Evolutionary conservation across 768 basidiomycete species (phyloP).

Genomic region (Tulasnella sp.): DNA sequence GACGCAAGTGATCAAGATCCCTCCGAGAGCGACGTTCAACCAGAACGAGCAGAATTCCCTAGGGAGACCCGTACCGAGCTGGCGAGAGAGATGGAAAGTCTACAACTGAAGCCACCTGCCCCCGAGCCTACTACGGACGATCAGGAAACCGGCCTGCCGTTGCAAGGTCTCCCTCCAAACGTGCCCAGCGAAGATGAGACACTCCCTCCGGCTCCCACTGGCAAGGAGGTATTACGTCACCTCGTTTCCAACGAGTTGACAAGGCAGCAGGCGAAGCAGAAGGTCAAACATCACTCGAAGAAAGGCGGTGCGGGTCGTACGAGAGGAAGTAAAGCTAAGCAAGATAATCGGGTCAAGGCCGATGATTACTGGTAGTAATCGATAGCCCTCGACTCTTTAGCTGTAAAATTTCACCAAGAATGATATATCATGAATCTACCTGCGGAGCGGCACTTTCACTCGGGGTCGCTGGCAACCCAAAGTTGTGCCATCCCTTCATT

Average conservation of each 20-base stretch:
- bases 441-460: too few species aligned
- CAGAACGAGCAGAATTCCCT: neutral
- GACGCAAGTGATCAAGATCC: constrained; percentile 11
- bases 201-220: neutral
- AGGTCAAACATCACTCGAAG: constrained; percentile 71
- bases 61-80: neutral
- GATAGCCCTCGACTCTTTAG: too few species aligned
- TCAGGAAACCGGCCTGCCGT: neutral
- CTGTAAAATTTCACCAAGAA: too few species aligned
- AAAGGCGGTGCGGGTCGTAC: constrained; percentile 48
- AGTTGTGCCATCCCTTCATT: too few species aligned
- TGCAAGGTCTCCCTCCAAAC: neutral
- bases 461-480: too few species aligned
- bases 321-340: constrained; percentile 78
- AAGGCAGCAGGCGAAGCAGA: constrained; percentile 47
- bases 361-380: neutral
- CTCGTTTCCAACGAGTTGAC: constrained; percentile 52
- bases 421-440: too few species aligned
- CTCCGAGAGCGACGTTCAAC: constrained; percentile 16
- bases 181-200: neutral
- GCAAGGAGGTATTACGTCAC: constrained; percentile 18
- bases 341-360: constrained; percentile 49
- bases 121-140: neutral
- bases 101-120: neutral
- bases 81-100: neutral